These are phyloP conservation scores for Ambrosia trifida DNA, from an alignment of 129 eudicot species.

Conservation along the genomic window DNA sequence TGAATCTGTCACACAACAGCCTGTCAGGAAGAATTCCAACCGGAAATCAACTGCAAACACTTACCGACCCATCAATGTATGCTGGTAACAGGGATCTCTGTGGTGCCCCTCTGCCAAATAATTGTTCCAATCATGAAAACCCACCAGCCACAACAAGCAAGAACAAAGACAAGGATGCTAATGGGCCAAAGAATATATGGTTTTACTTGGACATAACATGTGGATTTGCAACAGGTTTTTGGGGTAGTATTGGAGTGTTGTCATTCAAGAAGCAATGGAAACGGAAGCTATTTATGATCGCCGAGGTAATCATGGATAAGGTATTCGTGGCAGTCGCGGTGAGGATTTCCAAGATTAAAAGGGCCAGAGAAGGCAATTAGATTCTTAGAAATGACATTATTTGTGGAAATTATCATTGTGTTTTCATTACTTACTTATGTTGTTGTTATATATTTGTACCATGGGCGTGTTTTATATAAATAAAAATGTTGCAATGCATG, in stretches of 20 bases:
- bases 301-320: background rate
- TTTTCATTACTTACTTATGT: no score
- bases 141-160: background rate
- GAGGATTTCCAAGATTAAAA: background rate
- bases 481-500: no score
- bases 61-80: background rate
- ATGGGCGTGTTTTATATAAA: no score
- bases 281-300: background rate
- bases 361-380: background rate
- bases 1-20: background rate
- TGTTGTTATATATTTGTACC: no score
- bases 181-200: background rate
- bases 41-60: background rate
- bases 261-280: background rate
- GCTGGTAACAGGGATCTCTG: background rate
- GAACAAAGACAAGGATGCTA: background rate
- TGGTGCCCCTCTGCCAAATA: background rate
- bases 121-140: background rate
- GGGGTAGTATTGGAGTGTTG: background rate
- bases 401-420: no score
- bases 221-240: conserved; percentile 3
- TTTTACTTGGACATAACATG: background rate
- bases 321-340: background rate
- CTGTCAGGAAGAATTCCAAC: background rate
- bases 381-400: no score